These are phyloP conservation scores for Aspergillus fructus DNA, from an alignment of 2,329 filamentous ascomycete species.

Conservation along the genomic window DNA sequence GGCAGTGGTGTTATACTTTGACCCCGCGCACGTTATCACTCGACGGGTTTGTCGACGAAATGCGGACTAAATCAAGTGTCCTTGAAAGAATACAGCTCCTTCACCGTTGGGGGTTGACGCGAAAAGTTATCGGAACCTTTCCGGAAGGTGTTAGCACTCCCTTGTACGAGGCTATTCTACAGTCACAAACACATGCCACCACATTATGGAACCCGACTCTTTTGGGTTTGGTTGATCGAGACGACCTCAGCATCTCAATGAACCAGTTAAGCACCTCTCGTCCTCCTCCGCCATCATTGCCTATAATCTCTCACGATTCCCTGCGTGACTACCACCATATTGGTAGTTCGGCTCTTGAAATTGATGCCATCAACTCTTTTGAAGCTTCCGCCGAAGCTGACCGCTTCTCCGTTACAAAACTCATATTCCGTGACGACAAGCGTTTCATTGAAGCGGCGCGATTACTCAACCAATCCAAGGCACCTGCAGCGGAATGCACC, in stretches of 20 bases:
- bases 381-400: constrained; percentile 83
- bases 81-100: constrained; percentile 72
- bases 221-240: constrained; percentile 73
- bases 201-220: constrained; percentile 70
- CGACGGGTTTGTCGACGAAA: constrained; percentile 62
- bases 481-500: constrained; percentile 74
- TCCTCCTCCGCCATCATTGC: constrained; percentile 29
- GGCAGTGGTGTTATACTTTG: constrained; percentile 39
- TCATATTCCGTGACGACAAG: constrained; percentile 89
- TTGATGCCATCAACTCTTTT: constrained; percentile 56
- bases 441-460: constrained; percentile 82
- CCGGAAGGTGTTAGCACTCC: constrained; percentile 81
- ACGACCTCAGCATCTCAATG: constrained; percentile 72
- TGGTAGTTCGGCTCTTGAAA: constrained; percentile 55
- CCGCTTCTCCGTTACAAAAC: constrained; percentile 74
- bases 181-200: constrained; percentile 79
- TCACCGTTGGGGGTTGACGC: constrained; percentile 63
- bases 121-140: constrained; percentile 71
- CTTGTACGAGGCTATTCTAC: constrained; percentile 78
- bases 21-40: constrained; percentile 71
- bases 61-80: constrained; percentile 51
- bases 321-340: constrained; percentile 76
- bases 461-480: constrained; percentile 80
- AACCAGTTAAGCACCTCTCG: constrained; percentile 42
- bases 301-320: constrained; percentile 62